These are phyloP conservation scores for Zoysia matrella DNA, from an alignment of 202 grass and related monocot genomes.

Conservation along the genomic window DNA sequence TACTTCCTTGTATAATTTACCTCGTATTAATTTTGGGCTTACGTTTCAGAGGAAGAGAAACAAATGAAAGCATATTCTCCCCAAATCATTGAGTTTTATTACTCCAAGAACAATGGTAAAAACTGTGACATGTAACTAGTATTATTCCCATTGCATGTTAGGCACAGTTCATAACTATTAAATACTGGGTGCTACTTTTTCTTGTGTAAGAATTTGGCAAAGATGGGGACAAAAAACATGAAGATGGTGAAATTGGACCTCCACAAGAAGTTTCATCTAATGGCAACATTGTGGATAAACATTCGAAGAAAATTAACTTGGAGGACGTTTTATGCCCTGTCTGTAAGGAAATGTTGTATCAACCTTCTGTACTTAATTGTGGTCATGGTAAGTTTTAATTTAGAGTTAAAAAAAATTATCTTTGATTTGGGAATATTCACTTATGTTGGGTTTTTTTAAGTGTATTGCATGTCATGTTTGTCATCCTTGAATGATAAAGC, in stretches of 20 bases:
- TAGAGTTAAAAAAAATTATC: slow-evolving; percentile 22
- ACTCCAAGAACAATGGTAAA: slow-evolving; percentile 55
- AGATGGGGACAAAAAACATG: slow-evolving; percentile 23
- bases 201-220: slow-evolving; percentile 39
- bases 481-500: slow-evolving; percentile 46
- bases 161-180: slow-evolving; percentile 13
- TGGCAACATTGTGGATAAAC: slow-evolving; percentile 30
- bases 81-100: slow-evolving; percentile 68
- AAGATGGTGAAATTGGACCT: slow-evolving; percentile 37
- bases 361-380: slow-evolving; percentile 92
- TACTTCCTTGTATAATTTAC: slow-evolving; percentile 35
- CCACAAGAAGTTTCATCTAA: slow-evolving; percentile 48
- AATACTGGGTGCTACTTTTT: neutral
- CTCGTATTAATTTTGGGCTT: slow-evolving; percentile 36
- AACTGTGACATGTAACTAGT: slow-evolving; percentile 9
- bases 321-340: slow-evolving; percentile 68
- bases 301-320: slow-evolving; percentile 58
- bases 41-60: slow-evolving; percentile 74
- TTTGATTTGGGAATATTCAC: slow-evolving; percentile 34
- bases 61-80: slow-evolving; percentile 55
- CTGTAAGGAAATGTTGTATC: slow-evolving; percentile 77
- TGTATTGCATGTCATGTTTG: slow-evolving; percentile 84
- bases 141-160: slow-evolving; percentile 1
- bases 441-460: slow-evolving; percentile 53
- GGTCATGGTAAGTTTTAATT: slow-evolving; percentile 81